Conservation (phyloP, 192 early-diverging fungal species). For the Helicostylum pulchrum region DNA sequence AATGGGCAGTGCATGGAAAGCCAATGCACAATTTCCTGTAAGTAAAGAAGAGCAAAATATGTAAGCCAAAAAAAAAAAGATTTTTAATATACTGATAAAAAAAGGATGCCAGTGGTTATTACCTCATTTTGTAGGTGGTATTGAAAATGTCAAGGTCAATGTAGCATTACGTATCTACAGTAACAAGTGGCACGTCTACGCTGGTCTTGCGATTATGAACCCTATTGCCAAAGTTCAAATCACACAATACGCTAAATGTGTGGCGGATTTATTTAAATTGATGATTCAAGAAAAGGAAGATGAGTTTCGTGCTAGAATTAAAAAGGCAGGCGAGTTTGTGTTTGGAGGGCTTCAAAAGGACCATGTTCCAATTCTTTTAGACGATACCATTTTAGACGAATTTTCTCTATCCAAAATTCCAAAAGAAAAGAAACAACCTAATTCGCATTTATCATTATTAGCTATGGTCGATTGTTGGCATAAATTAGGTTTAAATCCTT, state of each 20-base stretch:
- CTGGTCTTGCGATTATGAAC: constrained; percentile 90
- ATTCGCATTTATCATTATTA: constrained; percentile 92
- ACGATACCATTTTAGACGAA: constrained; percentile 79
- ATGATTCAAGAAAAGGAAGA: constrained; percentile 86
- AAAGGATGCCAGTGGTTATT: constrained; percentile 75
- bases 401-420: constrained; percentile 85
- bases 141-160: constrained; percentile 96
- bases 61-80: not conserved
- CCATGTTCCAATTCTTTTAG: constrained; percentile 68
- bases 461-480: constrained; percentile 96
- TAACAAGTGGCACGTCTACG: constrained; percentile 98
- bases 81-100: no score
- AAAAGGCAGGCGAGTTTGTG: constrained; percentile 77
- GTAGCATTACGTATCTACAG: constrained; percentile 91
- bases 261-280: constrained; percentile 87
- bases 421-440: constrained; percentile 63
- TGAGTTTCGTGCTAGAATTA: constrained; percentile 75
- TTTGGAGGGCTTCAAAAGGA: constrained; percentile 68
- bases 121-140: constrained; percentile 84
- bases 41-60: no score
- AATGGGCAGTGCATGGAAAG: constrained; percentile 93
- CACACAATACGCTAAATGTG: constrained; percentile 83
- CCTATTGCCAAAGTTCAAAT: constrained; percentile 84
- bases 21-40: constrained; percentile 76
- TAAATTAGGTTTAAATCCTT: constrained; percentile 78